Evolutionary conservation across 345 rosid genomes (phyloP).

Genomic region (Ailanthus altissimus): DNA sequence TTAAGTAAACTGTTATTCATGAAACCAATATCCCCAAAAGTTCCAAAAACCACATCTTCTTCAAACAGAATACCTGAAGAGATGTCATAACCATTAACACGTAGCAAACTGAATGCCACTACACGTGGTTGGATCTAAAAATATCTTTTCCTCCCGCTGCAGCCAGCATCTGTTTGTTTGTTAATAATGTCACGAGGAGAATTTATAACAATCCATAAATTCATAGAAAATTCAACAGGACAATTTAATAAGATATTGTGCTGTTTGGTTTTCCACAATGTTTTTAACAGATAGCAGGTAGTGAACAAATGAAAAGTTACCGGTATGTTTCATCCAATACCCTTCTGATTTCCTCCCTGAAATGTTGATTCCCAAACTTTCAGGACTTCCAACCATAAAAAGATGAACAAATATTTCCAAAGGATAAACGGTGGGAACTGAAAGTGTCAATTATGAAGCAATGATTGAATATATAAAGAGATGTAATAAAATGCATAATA

Average conservation of each 20-base stretch:
- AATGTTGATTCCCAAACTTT: conserved; percentile 75
- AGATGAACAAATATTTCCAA: conserved; percentile 57
- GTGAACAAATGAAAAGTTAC: conserved; percentile 36
- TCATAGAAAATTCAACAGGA: neutral
- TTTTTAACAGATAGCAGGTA: neutral
- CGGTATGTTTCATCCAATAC: conserved; percentile 61
- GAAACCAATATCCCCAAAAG: neutral
- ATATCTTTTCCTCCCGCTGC: conserved; percentile 70
- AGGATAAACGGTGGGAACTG: conserved; percentile 87
- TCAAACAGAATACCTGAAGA: conserved; percentile 54
- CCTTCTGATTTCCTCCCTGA: conserved; percentile 52
- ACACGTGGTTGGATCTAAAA: conserved; percentile 61
- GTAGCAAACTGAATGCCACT: conserved; percentile 75
- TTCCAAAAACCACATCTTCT: neutral
- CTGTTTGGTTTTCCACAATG: neutral
- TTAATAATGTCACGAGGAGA: conserved; percentile 22
- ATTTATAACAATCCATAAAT: conserved; percentile 10
- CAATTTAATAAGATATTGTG: neutral
- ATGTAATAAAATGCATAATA: neutral
- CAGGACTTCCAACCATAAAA: conserved; percentile 54
- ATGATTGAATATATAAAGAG: conserved; percentile 6
- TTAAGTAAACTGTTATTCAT: neutral
- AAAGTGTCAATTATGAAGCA: conserved; percentile 25
- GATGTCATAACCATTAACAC: conserved; percentile 65
- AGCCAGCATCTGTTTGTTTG: conserved; percentile 63